A percentile compares a stretch with the other conserved stretches of the same genome.
phyloP scores from a whole-genome alignment of 805 yeast species.

The Lipomyces yamanashiensis region DNA sequence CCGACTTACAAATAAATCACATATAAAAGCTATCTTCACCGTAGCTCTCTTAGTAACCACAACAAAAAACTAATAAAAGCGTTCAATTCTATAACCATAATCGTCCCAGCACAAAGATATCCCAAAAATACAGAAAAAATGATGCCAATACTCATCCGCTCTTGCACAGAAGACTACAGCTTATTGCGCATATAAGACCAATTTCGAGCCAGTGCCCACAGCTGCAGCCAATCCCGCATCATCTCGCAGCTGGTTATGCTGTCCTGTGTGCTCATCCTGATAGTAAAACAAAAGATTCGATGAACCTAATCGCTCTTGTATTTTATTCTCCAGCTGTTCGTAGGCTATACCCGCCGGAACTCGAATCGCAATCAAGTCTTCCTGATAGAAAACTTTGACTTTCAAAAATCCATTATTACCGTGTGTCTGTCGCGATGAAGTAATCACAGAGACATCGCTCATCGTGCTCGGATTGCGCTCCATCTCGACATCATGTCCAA shows the following conservation, averaged over 20 bases:
- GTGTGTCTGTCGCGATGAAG: conserved; percentile 10
- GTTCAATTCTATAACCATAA: too few relatives aligned
- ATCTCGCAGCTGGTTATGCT: conserved; percentile 37
- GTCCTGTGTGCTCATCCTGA: conserved; percentile 40
- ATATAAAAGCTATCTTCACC: too few relatives aligned
- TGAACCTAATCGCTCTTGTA: conserved; percentile 44
- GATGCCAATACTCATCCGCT: background rate
- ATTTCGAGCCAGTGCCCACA: conserved; percentile 19
- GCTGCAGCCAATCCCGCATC: conserved; percentile 50
- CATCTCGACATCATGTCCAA: conserved; percentile 20
- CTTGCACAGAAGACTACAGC: background rate
- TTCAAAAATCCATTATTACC: conserved; percentile 39
- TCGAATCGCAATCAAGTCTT: conserved; percentile 48
- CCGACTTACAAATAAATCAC: too few relatives aligned
- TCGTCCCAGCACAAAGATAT: too few relatives aligned
- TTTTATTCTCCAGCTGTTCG: conserved; percentile 41
- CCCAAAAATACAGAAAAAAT: background rate
- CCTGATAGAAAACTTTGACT: conserved; percentile 47
- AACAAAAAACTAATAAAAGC: too few relatives aligned
- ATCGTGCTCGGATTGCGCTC: conserved; percentile 18
- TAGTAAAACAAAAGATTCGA: conserved; percentile 40
- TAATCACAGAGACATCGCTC: conserved; percentile 11
- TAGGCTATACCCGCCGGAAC: conserved; percentile 45
- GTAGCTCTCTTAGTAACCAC: too few relatives aligned
- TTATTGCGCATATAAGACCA: conserved; percentile 33